phyloP scores from a whole-genome alignment of 805 yeast species.

The Schizosaccharomyces osmophilus region DNA sequence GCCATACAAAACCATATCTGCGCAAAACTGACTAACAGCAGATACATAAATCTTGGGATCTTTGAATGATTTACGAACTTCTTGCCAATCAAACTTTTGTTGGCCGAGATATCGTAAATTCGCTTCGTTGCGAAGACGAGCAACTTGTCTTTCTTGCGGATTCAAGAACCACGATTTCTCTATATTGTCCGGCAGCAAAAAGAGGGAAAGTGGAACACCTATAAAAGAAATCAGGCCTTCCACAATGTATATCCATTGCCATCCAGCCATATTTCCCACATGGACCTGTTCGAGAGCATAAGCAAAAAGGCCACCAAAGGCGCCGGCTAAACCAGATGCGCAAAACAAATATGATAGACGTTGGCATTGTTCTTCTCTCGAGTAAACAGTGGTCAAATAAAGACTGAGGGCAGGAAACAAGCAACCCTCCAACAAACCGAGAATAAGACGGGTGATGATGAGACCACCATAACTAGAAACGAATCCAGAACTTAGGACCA shows the following conservation, averaged over 20 bases:
- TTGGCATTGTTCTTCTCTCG: slow-evolving; percentile 39
- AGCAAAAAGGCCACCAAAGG: slow-evolving; percentile 54
- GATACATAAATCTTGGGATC: slow-evolving; percentile 2
- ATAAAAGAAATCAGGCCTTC: slow-evolving; percentile 21
- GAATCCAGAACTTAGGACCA: slow-evolving; percentile 40
- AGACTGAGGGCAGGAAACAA: slow-evolving; percentile 33
- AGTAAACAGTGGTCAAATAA: slow-evolving; percentile 22
- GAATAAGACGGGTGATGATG: slow-evolving; percentile 35
- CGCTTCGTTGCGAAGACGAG: slow-evolving; percentile 12
- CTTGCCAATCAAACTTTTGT: background rate
- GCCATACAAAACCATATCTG: slow-evolving; percentile 18
- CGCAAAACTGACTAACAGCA: slow-evolving; percentile 1
- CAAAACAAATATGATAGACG: slow-evolving; percentile 46
- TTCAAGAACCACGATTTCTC: slow-evolving; percentile 33
- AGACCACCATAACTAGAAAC: slow-evolving; percentile 33
- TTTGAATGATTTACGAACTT: background rate
- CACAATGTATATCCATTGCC: slow-evolving; percentile 31
- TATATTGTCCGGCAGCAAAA: slow-evolving; percentile 44
- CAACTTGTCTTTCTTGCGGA: slow-evolving; percentile 24
- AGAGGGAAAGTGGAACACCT: slow-evolving; percentile 16
- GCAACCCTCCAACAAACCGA: slow-evolving; percentile 47
- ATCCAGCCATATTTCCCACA: slow-evolving; percentile 20
- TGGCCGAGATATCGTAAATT: background rate
- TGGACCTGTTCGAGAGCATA: slow-evolving; percentile 16
- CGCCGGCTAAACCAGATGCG: slow-evolving; percentile 54